Conservation (phyloP, 768 basidiomycete genomes). For the Amanita phalloides region DNA sequence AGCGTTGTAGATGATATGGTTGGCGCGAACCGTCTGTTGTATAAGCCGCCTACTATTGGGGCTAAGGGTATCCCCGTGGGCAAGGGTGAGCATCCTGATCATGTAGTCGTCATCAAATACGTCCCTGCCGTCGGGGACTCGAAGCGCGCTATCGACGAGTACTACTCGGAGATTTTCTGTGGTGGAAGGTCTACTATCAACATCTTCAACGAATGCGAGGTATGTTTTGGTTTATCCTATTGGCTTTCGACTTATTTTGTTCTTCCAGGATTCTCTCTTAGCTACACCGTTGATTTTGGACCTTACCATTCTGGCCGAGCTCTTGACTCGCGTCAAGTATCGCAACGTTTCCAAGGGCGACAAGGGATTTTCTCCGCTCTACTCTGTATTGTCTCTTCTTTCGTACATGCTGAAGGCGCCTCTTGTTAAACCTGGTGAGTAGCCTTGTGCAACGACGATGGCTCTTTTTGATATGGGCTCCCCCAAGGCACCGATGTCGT, state of each 20-base stretch:
- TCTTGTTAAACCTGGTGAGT: constrained; percentile 81
- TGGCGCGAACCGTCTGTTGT: constrained; percentile 77
- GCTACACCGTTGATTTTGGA: constrained; percentile 96
- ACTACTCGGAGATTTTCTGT: constrained; percentile 96
- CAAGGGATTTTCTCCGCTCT: constrained; percentile 70
- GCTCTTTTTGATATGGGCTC: neutral
- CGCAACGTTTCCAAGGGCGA: constrained; percentile 34
- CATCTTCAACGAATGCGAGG: constrained; percentile 97
- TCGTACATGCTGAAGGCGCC: constrained; percentile 98
- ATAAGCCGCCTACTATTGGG: constrained; percentile 64
- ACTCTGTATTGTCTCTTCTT: constrained; percentile 86
- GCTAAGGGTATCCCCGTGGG: constrained; percentile 37
- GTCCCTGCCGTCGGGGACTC: constrained; percentile 95
- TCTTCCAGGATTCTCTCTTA: constrained; percentile 74
- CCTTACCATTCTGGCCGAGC: constrained; percentile 84
- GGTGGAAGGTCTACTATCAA: constrained; percentile 91
- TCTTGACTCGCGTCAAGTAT: constrained; percentile 89
- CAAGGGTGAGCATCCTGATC: constrained; percentile 97
- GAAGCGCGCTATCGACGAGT: constrained; percentile 99
- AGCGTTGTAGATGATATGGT: constrained; percentile 99
- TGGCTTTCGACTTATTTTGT: constrained; percentile 5
- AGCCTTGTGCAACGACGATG: neutral
- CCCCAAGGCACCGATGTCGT: constrained; percentile 71
- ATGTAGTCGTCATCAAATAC: constrained; percentile 95
- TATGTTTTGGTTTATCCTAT: constrained; percentile 18